Evolutionary conservation across 164 flowering plant genomes (phyloP), one percentile per base, ranked within the genome.

Genomic region (Magnolia kwangsiensis): DNA sequence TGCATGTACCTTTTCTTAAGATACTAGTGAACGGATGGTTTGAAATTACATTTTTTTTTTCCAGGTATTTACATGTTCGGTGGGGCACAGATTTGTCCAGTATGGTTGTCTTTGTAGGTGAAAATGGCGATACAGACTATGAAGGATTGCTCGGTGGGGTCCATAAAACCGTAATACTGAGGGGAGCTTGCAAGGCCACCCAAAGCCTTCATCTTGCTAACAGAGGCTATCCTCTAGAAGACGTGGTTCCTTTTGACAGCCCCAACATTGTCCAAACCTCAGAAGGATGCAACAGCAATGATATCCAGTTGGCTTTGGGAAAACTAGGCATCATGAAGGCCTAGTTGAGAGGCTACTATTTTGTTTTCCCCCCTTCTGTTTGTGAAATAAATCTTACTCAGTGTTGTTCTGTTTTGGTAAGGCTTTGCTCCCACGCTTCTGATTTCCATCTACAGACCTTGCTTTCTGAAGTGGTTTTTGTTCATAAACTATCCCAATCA

Each of bases 81-180:
- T 96, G 99, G 99, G 96, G 93, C 14, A 79, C 84, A 18, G 95
- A 96, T 51, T 78, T 96, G 75, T 87, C 96, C 45, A 96, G 85
- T 59, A 83, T 91, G 86, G 94, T 94, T 27, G 96, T 93, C 13
- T 88, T 96, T 81, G 89, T 84, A 29, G 99, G 98, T 63, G 98
- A 94, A 83, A 80, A 81, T 72, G 98, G 99, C 61, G 98, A 96
- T 82, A 92, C 97, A 0, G 98, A 96, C 81, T 93, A 94, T 77
- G 98, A 96, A 82, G 90, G 86, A 51, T 79, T 96, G 86, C 88
- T 96, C 16, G 98, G 98, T 19, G 99, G 99, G 11, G 51, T 87
- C 50, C 97, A 94, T 82, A 94, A 92, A 82, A 86, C 91, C 21
- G 83, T 96, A 10, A 82, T 96, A 74, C 65, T 92, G 82, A 90